phyloP scores from a whole-genome alignment of 257 asterid genomes.

The Plantago elongata region DNA sequence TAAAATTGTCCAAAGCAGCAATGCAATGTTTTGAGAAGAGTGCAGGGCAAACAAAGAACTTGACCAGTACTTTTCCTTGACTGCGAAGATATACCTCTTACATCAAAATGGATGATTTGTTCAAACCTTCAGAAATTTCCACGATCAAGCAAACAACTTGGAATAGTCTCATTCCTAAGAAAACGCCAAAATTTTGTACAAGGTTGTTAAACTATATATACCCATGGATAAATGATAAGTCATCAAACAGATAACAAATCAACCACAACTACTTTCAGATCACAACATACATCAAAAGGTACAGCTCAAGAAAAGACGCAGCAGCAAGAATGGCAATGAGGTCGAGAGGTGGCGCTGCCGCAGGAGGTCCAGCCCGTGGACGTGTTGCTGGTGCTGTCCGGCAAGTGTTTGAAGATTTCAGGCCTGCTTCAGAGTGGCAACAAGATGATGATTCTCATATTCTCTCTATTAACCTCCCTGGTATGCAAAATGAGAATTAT shows the following conservation, averaged over 20 bases:
- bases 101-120: constrained; percentile 20
- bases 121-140: constrained; percentile 11
- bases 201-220: not conserved
- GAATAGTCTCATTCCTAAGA: constrained; percentile 34
- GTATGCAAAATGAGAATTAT: constrained; percentile 20
- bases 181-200: constrained; percentile 14
- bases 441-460: constrained; percentile 48
- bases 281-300: not conserved
- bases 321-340: constrained; percentile 42
- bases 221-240: not conserved
- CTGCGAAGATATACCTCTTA: constrained; percentile 28
- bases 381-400: constrained; percentile 29
- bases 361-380: constrained; percentile 17
- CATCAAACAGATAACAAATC: not conserved
- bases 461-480: constrained; percentile 62
- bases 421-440: constrained; percentile 56
- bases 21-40: constrained; percentile 3
- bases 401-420: constrained; percentile 55
- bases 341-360: constrained; percentile 30
- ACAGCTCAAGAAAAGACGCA: not conserved
- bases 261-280: not conserved
- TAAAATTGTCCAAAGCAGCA: not conserved
- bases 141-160: constrained; percentile 39
- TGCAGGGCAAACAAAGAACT: constrained; percentile 42
- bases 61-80: constrained; percentile 13